Evolutionary conservation across 805 yeast genomes (phyloP).

Genomic region (Kodamaea jinghongensis): DNA sequence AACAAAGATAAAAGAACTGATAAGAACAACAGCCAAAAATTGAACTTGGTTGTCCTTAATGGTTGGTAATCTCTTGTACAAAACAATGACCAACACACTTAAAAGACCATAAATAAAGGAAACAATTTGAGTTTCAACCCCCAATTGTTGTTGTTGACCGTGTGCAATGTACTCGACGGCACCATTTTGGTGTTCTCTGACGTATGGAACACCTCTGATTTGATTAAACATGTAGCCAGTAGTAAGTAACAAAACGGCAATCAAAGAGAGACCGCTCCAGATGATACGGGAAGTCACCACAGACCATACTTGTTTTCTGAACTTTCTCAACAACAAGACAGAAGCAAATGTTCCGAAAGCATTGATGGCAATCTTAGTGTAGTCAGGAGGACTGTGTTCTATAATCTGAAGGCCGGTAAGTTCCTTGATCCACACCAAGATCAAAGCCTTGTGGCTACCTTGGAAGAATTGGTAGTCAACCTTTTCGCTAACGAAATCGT

Average conservation of each 20-base stretch:
- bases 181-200: conserved; percentile 44
- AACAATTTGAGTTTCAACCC: conserved; percentile 85
- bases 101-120: conserved; percentile 70
- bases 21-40: conserved; percentile 45
- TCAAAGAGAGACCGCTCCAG: conserved; percentile 73
- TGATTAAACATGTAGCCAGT: conserved; percentile 93
- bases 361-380: conserved; percentile 34
- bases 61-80: conserved; percentile 57
- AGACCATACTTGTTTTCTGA: conserved; percentile 29
- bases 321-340: conserved; percentile 24
- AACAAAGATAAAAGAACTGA: conserved; percentile 47
- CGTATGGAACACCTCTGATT: conserved; percentile 72
- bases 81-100: conserved; percentile 55
- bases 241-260: conserved; percentile 65
- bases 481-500: conserved; percentile 25
- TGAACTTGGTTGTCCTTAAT: conserved; percentile 44
- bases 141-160: conserved; percentile 77
- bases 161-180: conserved; percentile 36
- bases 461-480: conserved; percentile 46
- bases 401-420: conserved; percentile 35
- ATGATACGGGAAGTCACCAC: conserved; percentile 51
- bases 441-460: conserved; percentile 42
- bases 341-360: conserved; percentile 34
- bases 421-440: conserved; percentile 32
- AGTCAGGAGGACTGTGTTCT: conserved; percentile 43